Conservation (phyloP, 2,329 filamentous ascomycete genomes). For the Cercospora brassicicola region DNA sequence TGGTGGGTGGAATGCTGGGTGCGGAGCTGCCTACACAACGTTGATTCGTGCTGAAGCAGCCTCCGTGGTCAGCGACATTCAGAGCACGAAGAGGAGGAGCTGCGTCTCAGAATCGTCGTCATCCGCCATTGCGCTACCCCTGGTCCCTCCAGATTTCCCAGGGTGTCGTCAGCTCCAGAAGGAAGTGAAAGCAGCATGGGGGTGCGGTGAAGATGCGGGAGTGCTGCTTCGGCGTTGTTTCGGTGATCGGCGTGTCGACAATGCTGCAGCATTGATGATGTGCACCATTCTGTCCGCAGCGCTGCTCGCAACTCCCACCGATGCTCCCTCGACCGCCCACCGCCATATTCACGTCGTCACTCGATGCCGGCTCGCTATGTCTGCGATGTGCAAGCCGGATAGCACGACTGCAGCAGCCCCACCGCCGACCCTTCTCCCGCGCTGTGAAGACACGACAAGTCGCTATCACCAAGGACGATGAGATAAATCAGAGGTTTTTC, state of each 20-base stretch:
- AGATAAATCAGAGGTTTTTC: slow-evolving; percentile 38
- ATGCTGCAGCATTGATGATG: slow-evolving; percentile 8
- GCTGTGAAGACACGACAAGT: slow-evolving; percentile 27
- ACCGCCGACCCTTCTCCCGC: slow-evolving; percentile 24
- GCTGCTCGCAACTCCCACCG: background rate
- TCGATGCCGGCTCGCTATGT: slow-evolving; percentile 31
- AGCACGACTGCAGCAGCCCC: slow-evolving; percentile 22
- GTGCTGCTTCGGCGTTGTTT: background rate
- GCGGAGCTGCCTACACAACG: background rate
- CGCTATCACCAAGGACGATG: slow-evolving; percentile 28
- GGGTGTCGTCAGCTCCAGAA: slow-evolving; percentile 1
- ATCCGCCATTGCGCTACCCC: background rate
- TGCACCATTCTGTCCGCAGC: background rate
- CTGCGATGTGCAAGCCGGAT: slow-evolving; percentile 33
- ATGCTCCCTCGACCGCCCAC: slow-evolving; percentile 8
- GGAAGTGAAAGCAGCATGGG: background rate
- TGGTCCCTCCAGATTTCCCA: background rate
- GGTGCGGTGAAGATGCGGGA: background rate
- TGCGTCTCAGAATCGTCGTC: background rate
- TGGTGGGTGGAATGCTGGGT: background rate
- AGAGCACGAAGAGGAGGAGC: background rate
- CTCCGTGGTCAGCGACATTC: background rate
- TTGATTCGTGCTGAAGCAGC: background rate
- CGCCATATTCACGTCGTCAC: slow-evolving; percentile 2
- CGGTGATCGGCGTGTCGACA: background rate